Base-by-base conservation (phyloP, 768 basidiomycete genomes). In the Mycena alexandri region DNA sequence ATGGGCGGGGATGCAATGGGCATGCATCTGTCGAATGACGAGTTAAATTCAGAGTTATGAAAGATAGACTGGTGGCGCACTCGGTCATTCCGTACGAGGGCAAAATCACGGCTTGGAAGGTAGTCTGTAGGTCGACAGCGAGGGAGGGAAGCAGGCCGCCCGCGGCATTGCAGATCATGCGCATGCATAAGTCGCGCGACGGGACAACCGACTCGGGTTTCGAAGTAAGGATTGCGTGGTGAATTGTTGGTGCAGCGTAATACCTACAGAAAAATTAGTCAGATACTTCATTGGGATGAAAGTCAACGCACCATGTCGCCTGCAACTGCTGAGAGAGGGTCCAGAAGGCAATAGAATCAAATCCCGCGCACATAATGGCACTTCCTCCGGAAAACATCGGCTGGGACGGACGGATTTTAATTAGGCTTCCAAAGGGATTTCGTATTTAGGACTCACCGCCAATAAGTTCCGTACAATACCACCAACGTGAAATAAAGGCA, bases 31-130 rank as follows among this genome's bases (percentile, higher is more conserved):
- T 12, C 5, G 1, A 22, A 12, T 1, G 38, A 50, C 6, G n/a
- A 36, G n/a, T 29, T 12, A 36, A n/a, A 21, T 21, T 5, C n/a
- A 36, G 21, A 16, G 24, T n/a, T 6, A 14, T 13, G 16, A 25
- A 50, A 33, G 21, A 22, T 2, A 25, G 33, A 33, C 24, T 12
- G 5, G 29, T 19, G 33, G 71, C 79, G 56, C 61, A 81, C 80
- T 86, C 85, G 16, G 85, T 85, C 85, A 88, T 87, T 22, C 86
- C 88, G 72, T 88, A 88, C 2, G 88, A 88, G 22, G 88, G 87
- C 11, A 88, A 77, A 12, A 89, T 81, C 5, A 82, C 81, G 5
- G 87, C 86, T 24, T 80, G 80, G 73, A 88, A 89, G 3, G 82
- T 81, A 34, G 79, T 72, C 72, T 84, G 84, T 46, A 88, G 75